Evolutionary conservation across 768 basidiomycete species (phyloP), one percentile per base, ranked within the genome.

Genomic region (Phaeolepiota aurea): DNA sequence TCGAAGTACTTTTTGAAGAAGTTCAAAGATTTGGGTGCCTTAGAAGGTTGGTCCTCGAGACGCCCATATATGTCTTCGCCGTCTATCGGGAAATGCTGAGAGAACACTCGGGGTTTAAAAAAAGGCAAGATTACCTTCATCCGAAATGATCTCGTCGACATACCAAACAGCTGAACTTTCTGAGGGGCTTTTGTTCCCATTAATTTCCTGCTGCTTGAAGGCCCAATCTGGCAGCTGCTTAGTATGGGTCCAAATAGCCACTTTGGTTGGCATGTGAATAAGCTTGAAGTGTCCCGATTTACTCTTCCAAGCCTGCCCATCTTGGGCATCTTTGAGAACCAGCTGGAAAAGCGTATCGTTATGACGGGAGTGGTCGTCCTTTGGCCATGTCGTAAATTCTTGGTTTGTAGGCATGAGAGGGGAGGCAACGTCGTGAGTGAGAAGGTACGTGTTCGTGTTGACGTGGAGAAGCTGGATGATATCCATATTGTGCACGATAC

Each of bases 401-500:
- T 97, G 92, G 59, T 98, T 98, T 36, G 96, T 99, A 12, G 96
- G 83, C 84, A 90, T 93, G 37, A 92, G 75, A 3, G 96, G 88
- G 1, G 90, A 96, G 0, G 96, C 96, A 43, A 99, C 96, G 58
- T 99, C 96, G 52, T 99, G 96, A 2, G 93, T 96, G 32, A 99
- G 64, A 34, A 99, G 79, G 43, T 80, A 62, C 1, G 80, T 77
- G 46, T 93, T 69, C 7, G 93, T 94, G 57, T 76, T 77, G 55
- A 89, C 74, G 53, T 99, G 96, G 16, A 91, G 69, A 14, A 98
- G 74, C 53, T 90, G 92, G 48, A 98, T 71, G 40, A 88, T 62
- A 58, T 98, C 96, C 44, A 86, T 74, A 46, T 97, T 82, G 34
- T 88, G 85, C 31, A 97, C 90, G 46, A 91, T 77, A 36, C 94